Conservation (phyloP, 2,329 filamentous ascomycete genomes). For the Ophiostoma montium region DNA sequence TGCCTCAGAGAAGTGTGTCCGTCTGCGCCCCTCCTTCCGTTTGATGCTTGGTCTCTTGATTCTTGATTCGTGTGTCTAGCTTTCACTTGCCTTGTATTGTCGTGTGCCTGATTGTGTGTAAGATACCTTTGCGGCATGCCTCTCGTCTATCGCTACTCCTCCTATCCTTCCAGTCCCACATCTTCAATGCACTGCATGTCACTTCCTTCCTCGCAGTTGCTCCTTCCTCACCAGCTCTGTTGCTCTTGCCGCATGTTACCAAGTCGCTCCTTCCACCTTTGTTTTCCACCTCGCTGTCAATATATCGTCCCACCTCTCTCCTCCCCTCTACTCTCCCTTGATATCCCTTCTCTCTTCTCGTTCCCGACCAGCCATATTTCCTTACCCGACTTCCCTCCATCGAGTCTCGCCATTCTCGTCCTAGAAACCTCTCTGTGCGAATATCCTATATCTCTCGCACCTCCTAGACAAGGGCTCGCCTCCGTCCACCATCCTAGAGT, state of each 20-base stretch:
- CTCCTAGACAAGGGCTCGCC: not conserved
- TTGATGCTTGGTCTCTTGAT: not conserved
- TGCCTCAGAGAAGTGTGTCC: not conserved
- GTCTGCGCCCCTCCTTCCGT: not conserved
- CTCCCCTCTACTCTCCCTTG: not conserved
- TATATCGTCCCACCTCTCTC: not conserved
- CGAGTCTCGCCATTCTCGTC: not conserved
- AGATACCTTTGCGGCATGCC: not conserved
- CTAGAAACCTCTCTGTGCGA: not conserved
- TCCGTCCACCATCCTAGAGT: not conserved
- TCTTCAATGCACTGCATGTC: not conserved
- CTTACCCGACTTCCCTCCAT: not conserved
- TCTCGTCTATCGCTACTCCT: not conserved
- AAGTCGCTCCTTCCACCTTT: not conserved
- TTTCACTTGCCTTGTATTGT: not conserved
- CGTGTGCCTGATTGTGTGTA: not conserved
- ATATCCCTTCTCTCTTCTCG: not conserved
- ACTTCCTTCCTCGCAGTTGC: not conserved
- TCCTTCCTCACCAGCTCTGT: not conserved
- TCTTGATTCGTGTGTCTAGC: not conserved
- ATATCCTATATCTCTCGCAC: not conserved
- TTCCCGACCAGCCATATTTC: not conserved
- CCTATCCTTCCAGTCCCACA: not conserved
- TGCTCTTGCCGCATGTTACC: not conserved
- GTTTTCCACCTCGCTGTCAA: not conserved